Evolutionary conservation across 306 rosid species (phyloP).

Genomic region (Casuarina glauca): DNA sequence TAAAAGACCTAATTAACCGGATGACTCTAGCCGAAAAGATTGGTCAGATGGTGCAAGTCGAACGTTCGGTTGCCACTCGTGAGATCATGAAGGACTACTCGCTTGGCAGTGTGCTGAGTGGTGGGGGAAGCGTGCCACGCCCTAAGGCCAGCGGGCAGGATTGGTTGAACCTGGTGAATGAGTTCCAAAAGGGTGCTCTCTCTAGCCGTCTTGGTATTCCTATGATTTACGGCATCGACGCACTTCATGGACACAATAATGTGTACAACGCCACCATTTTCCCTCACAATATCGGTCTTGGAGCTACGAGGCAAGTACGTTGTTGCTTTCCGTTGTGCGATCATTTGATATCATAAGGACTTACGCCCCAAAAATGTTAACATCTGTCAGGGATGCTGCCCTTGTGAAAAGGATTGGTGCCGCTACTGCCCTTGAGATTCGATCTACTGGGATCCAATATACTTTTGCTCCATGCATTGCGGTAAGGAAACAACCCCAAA

Average conservation of each 20-base stretch:
- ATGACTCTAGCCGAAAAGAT: slow-evolving; percentile 83
- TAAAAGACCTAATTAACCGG: slow-evolving; percentile 57
- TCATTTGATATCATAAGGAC: too few species aligned
- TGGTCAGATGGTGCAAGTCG: slow-evolving; percentile 93
- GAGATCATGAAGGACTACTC: slow-evolving; percentile 64
- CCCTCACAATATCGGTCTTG: slow-evolving; percentile 94
- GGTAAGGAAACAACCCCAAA: slow-evolving; percentile 40
- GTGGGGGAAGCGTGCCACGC: slow-evolving; percentile 96
- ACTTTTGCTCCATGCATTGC: slow-evolving; percentile 98
- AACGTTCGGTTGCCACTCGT: slow-evolving; percentile 62
- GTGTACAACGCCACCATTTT: slow-evolving; percentile 82
- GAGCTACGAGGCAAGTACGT: slow-evolving; percentile 83
- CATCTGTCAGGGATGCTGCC: slow-evolving; percentile 63
- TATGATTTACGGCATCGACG: slow-evolving; percentile 95
- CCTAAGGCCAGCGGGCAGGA: slow-evolving; percentile 64
- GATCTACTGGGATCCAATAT: slow-evolving; percentile 93
- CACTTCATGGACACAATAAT: slow-evolving; percentile 93
- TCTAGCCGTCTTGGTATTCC: slow-evolving; percentile 93
- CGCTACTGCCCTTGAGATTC: slow-evolving; percentile 96
- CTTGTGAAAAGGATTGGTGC: slow-evolving; percentile 87
- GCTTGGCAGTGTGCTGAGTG: slow-evolving; percentile 96
- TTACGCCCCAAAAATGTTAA: too few species aligned
- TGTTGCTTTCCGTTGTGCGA: not conserved
- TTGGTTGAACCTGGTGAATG: slow-evolving; percentile 79
- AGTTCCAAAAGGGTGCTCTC: slow-evolving; percentile 69